Evolutionary conservation across 257 asterid species (phyloP).

Genomic region (Salvia splendens): DNA sequence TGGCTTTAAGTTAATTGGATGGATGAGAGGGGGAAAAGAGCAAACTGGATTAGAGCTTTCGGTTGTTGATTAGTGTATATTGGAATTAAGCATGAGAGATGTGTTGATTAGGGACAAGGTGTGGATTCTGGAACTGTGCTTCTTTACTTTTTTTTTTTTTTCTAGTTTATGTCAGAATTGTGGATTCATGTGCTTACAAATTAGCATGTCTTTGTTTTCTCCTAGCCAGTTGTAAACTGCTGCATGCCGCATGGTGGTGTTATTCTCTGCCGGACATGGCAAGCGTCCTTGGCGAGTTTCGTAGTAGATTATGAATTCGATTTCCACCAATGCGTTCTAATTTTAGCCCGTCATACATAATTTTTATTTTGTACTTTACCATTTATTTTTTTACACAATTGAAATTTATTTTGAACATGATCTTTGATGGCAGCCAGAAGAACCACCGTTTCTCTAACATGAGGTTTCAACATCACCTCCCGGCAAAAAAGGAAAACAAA

Average conservation of each 20-base stretch:
- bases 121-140: slow-evolving; percentile 27
- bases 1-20: not conserved
- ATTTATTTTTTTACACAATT: not conserved
- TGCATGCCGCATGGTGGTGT: slow-evolving; percentile 8
- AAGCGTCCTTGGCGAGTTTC: slow-evolving; percentile 1
- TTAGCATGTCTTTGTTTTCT: not conserved
- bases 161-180: slow-evolving; percentile 5
- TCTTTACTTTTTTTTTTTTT: not conserved
- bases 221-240: not conserved
- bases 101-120: slow-evolving; percentile 19
- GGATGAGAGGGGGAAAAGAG: slow-evolving; percentile 3
- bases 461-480: too few relatives aligned
- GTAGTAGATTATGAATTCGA: not conserved
- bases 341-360: not conserved
- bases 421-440: too few relatives aligned
- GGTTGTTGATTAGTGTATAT: slow-evolving; percentile 17
- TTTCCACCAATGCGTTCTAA: not conserved
- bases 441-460: too few relatives aligned
- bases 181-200: slow-evolving; percentile 1
- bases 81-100: slow-evolving; percentile 26
- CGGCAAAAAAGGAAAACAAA: too few relatives aligned
- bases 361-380: not conserved
- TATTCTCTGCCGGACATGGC: not conserved
- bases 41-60: slow-evolving; percentile 19
- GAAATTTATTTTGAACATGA: too few relatives aligned